phyloP scores from a whole-genome alignment of 164 flowering plant species.

The Euptelea pleiosperma region DNA sequence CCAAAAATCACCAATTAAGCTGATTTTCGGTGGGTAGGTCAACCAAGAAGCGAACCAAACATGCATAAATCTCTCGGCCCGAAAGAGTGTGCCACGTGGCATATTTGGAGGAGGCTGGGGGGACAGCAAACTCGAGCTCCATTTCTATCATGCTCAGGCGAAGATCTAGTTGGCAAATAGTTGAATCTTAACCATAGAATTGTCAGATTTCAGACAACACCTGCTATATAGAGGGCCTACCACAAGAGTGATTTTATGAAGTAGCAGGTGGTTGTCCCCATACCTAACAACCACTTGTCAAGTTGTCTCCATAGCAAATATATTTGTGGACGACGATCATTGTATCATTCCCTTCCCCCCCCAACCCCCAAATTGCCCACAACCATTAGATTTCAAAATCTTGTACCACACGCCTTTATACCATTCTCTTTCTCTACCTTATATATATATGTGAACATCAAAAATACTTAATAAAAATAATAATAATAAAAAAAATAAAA shows the following conservation, averaged over 20 bases:
- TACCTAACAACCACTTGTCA: constrained; percentile 24
- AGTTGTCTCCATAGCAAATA: constrained; percentile 13
- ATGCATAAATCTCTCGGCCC: no score
- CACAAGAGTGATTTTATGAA: constrained; percentile 15
- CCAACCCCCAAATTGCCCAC: constrained; percentile 1
- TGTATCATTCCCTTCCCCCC: neutral
- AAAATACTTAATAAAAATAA: neutral
- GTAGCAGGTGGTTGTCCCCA: constrained; percentile 21
- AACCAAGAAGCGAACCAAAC: no score
- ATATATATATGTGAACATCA: constrained; percentile 6
- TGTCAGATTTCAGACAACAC: no score
- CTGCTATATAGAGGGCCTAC: constrained; percentile 10
- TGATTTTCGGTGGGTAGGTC: no score
- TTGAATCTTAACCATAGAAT: neutral
- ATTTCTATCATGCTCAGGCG: no score
- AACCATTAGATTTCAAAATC: constrained; percentile 2
- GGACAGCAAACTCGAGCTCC: no score
- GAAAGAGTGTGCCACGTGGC: no score
- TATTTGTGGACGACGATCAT: constrained; percentile 29
- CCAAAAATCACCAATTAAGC: no score
- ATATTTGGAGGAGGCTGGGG: no score
- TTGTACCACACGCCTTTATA: neutral
- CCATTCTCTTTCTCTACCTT: neutral
- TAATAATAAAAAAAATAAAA: neutral
- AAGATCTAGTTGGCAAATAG: neutral